phyloP scores from a whole-genome alignment of 164 flowering plant genomes.

The Umbilicus rupestris region DNA sequence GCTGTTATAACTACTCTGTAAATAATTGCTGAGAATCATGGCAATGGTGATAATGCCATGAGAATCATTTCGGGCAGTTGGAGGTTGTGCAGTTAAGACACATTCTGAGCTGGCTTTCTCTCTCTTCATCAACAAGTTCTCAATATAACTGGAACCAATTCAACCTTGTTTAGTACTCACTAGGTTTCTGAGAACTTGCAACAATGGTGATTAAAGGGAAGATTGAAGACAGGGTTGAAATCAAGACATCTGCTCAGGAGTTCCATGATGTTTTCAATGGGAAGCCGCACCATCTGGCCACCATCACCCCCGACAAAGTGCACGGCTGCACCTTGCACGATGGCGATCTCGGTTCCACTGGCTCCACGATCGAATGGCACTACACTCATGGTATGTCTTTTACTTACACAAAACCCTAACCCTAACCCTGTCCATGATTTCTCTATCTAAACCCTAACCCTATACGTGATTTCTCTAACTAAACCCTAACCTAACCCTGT shows the following conservation, averaged over 20 bases:
- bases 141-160: too few species aligned
- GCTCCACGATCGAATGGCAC: constrained; percentile 3
- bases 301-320: constrained; percentile 2
- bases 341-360: constrained; percentile 1
- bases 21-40: too few species aligned
- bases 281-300: constrained; percentile 7
- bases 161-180: too few species aligned
- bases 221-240: neutral
- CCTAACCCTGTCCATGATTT: neutral
- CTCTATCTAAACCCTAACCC: neutral
- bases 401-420: too few species aligned
- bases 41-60: neutral
- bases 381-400: constrained; percentile 5
- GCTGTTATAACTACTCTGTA: too few species aligned
- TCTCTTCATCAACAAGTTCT: too few species aligned
- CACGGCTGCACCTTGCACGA: constrained; percentile 4
- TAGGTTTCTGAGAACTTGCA: too few species aligned
- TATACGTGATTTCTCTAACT: neutral
- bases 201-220: neutral
- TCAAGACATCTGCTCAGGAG: constrained; percentile 5
- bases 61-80: too few species aligned
- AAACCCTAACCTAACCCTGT: neutral
- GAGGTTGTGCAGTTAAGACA: too few species aligned
- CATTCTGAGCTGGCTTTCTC: too few species aligned
- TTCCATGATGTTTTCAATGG: constrained; percentile 5